These are phyloP conservation scores for Pseudoturritis turrita DNA, from an alignment of 345 rosid species.

Conservation along the genomic window DNA sequence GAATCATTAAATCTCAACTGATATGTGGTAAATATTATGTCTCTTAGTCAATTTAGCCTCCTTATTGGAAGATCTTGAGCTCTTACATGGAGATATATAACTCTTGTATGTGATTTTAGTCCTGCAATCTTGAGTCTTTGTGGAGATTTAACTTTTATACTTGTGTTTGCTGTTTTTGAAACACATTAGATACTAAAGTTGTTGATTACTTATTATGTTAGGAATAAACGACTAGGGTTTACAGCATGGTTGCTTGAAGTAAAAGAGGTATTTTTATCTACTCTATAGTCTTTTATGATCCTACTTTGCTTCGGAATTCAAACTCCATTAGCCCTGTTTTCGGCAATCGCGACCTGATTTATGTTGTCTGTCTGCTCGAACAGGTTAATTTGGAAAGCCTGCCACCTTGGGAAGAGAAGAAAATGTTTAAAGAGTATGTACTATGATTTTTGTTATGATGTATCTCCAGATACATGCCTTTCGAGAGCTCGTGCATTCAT, in stretches of 20 bases:
- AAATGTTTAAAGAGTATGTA: slow-evolving; percentile 83
- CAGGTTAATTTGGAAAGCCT: slow-evolving; percentile 88
- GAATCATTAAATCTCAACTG: slow-evolving; percentile 83
- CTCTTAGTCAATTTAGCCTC: too few relatives aligned
- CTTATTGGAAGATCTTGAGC: slow-evolving; percentile 2
- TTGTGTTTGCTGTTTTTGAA: neutral
- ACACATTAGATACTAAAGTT: neutral
- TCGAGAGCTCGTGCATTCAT: slow-evolving; percentile 64
- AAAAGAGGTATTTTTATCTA: slow-evolving; percentile 51
- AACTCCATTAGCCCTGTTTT: too few relatives aligned
- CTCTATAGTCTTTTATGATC: neutral
- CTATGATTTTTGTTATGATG: neutral
- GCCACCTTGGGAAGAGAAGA: slow-evolving; percentile 98
- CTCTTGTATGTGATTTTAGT: too few relatives aligned
- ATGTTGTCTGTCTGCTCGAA: neutral
- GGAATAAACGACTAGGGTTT: slow-evolving; percentile 97
- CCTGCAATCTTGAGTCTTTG: too few relatives aligned
- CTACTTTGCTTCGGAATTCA: neutral
- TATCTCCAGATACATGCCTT: too few relatives aligned
- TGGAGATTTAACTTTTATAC: too few relatives aligned
- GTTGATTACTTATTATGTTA: slow-evolving; percentile 27
- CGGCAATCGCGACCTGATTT: too few relatives aligned
- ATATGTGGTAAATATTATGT: too few relatives aligned
- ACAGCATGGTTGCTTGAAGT: slow-evolving; percentile 97
- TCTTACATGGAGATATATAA: too few relatives aligned